Base-by-base conservation (phyloP, 2,329 filamentous ascomycete species). In the Tolypocladium endophyticum region DNA sequence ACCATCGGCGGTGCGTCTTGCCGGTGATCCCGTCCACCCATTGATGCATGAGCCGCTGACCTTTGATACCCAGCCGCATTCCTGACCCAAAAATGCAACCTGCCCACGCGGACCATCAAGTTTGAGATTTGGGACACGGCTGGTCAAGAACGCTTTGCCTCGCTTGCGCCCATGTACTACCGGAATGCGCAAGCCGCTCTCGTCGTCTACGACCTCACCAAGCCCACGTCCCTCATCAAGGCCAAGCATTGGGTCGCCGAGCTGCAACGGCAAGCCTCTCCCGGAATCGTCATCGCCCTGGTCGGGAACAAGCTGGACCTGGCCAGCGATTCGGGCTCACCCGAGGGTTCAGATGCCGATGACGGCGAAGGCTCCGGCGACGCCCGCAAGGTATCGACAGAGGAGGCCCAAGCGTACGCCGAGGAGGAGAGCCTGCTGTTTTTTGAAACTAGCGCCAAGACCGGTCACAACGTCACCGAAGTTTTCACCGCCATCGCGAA, bases 181-280 rank as follows among this genome's bases (percentile, higher is more conserved):
- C 92, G 93, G 76, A 97, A 99, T 74, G 94, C 94, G 57, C 93
- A 97, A 79, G 92, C 92, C 64, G 94, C 94, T 18, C 89, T 99
- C 66, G 93, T 99, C 63, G 93, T 97, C 73, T 99, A 97, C 84
- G 93, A 99, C 73, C 87, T 99, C 69, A 99, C 94, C 63, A 97
- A 97, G 76, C 89, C 92, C 52, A 94, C 91, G 56, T 96, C 92
- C 55, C 87, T 99, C 67, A 86, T 91, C 76, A 97, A 99, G 79
- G 94, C 94, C 58, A 96, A 96, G 78, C 93, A 97, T 81, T 99
- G 93, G 93, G 92, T 99, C 59, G 93, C 93, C 60, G 93, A 99
- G 77, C 84, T 99, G 60, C 93, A 97, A 79, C 87, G 93, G 70
- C 94, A 99, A 77, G 94, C 94, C 1, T 94, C 89, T 14, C 93